Evolutionary conservation across 2,329 filamentous ascomycete species (phyloP).

Genomic region (Stemphylium lycopersici): DNA sequence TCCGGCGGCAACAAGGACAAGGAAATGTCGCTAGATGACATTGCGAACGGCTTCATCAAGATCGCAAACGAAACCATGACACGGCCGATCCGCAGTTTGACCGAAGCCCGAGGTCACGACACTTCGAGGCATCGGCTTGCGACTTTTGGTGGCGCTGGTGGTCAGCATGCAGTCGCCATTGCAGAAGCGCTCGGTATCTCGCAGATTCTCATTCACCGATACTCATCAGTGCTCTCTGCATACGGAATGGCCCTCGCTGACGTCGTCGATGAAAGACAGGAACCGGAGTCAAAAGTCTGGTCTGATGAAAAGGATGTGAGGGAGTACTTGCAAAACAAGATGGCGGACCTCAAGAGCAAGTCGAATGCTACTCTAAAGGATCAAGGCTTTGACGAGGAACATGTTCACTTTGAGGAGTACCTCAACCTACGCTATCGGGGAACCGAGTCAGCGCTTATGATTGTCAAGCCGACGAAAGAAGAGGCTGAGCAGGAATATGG

Average conservation of each 20-base stretch:
- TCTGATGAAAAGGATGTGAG: slow-evolving; percentile 64
- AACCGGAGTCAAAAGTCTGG: slow-evolving; percentile 70
- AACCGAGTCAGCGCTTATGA: slow-evolving; percentile 90
- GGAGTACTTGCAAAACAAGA: slow-evolving; percentile 71
- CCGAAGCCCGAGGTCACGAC: slow-evolving; percentile 90
- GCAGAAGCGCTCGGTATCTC: slow-evolving; percentile 82
- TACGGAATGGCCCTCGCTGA: slow-evolving; percentile 94
- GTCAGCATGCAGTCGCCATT: slow-evolving; percentile 91
- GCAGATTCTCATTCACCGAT: slow-evolving; percentile 84
- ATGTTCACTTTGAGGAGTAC: slow-evolving; percentile 87
- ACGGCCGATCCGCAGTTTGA: slow-evolving; percentile 85
- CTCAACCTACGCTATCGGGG: slow-evolving; percentile 92
- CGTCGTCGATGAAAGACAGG: slow-evolving; percentile 89
- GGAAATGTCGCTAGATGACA: slow-evolving; percentile 78
- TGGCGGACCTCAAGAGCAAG: slow-evolving; percentile 79
- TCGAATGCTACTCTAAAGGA: slow-evolving; percentile 70
- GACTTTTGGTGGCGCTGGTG: slow-evolving; percentile 89
- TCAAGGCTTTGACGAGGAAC: slow-evolving; percentile 77
- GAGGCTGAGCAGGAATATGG: slow-evolving; percentile 65
- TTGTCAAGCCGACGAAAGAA: slow-evolving; percentile 72
- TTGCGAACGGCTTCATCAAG: slow-evolving; percentile 86
- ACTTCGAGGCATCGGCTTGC: slow-evolving; percentile 89
- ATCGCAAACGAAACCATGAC: slow-evolving; percentile 94
- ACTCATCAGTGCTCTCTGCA: slow-evolving; percentile 87
- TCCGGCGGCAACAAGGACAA: slow-evolving; percentile 63